Conservation (phyloP, 257 asterid genomes). For the Eucommia ulmoides region DNA sequence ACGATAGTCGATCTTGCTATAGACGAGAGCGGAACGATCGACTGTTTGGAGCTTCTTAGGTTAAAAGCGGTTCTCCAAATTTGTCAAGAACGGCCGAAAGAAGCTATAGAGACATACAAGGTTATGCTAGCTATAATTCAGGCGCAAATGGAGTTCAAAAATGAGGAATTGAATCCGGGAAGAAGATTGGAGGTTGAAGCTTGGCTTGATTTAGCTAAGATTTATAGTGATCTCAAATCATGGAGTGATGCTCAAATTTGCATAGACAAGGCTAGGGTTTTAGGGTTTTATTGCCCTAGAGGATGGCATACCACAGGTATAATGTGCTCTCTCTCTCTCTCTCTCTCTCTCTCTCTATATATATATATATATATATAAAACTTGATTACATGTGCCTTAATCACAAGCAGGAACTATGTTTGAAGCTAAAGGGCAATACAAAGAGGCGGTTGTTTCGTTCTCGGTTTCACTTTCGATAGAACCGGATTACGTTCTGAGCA, state of each 20-base stretch:
- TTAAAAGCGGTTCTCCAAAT: constrained; percentile 66
- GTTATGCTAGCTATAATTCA: constrained; percentile 55
- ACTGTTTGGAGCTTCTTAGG: constrained; percentile 60
- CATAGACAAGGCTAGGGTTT: constrained; percentile 39
- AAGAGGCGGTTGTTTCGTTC: constrained; percentile 64
- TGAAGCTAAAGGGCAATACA: constrained; percentile 34
- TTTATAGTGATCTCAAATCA: constrained; percentile 47
- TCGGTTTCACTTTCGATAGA: constrained; percentile 49
- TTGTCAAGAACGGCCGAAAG: constrained; percentile 61
- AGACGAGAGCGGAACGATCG: constrained; percentile 55
- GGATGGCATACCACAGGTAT: constrained; percentile 73
- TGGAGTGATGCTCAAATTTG: constrained; percentile 62
- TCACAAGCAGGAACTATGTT: constrained; percentile 36
- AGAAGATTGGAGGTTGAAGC: constrained; percentile 51
- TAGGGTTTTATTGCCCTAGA: constrained; percentile 36
- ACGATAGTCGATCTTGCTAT: constrained; percentile 64
- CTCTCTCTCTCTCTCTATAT: too few species aligned
- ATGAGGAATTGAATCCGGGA: constrained; percentile 10
- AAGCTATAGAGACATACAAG: constrained; percentile 70
- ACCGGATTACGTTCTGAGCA: constrained; percentile 70
- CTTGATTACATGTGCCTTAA: not conserved
- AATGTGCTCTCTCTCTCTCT: too few species aligned
- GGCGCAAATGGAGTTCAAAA: constrained; percentile 28
- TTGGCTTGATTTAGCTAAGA: constrained; percentile 82
- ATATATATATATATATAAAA: too few species aligned